Evolutionary conservation across 441 rosid species (phyloP).

Genomic region (Adansonia gregorii): DNA sequence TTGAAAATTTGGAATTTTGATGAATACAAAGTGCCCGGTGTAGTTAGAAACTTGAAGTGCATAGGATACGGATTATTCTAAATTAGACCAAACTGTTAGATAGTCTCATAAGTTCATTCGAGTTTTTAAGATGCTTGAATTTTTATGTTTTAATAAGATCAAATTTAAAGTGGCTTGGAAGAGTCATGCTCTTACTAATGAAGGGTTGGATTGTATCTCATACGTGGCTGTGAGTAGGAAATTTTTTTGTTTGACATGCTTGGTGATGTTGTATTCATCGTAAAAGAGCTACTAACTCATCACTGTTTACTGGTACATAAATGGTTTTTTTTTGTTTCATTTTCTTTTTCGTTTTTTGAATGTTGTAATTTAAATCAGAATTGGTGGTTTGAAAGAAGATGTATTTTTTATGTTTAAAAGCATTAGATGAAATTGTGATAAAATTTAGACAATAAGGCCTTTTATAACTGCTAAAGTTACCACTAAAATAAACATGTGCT

Average conservation of each 20-base stretch:
- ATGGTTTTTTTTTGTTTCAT: neutral
- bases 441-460: neutral
- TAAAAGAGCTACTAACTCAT: neutral
- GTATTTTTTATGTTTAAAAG: constrained; percentile 17
- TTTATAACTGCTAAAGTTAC: neutral
- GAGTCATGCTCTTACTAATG: neutral
- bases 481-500: neutral
- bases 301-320: neutral
- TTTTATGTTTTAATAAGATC: neutral
- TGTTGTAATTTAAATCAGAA: neutral
- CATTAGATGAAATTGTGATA: neutral
- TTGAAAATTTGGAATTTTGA: neutral
- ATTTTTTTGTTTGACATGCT: constrained; percentile 17
- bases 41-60: constrained; percentile 9
- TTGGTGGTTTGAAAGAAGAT: constrained; percentile 12
- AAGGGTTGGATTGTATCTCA: constrained; percentile 13
- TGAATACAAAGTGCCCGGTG: neutral
- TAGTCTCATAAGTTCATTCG: neutral
- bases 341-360: neutral
- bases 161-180: neutral
- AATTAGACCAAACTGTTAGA: neutral
- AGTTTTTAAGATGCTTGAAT: neutral
- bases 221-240: neutral
- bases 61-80: constrained; percentile 5
- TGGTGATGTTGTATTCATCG: neutral